Conservation (phyloP, 768 basidiomycete species). For the Auriculariales sp. region DNA sequence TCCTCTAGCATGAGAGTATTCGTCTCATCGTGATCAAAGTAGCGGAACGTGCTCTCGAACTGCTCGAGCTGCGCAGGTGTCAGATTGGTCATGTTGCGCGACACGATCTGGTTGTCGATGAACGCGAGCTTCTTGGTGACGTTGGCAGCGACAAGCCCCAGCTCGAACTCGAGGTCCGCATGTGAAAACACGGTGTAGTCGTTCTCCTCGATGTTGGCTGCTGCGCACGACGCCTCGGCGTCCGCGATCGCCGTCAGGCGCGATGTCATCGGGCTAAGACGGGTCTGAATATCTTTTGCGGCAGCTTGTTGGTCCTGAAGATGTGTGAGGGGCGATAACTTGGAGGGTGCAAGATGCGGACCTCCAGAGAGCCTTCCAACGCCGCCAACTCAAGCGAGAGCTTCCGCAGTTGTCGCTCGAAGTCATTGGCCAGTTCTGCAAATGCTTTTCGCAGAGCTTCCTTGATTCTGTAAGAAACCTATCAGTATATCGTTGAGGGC, state of each 20-base stretch:
- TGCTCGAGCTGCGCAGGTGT: slow-evolving; percentile 94
- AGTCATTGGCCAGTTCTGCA: slow-evolving; percentile 62
- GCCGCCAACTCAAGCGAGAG: slow-evolving; percentile 61
- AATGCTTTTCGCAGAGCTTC: slow-evolving; percentile 64
- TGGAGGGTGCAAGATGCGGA: slow-evolving; percentile 13
- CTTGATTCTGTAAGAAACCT: slow-evolving; percentile 47
- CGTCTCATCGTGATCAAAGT: slow-evolving; percentile 88
- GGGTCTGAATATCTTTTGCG: slow-evolving; percentile 46
- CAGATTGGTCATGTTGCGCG: slow-evolving; percentile 84
- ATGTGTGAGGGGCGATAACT: not conserved
- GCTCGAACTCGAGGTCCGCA: slow-evolving; percentile 82
- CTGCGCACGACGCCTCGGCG: slow-evolving; percentile 62
- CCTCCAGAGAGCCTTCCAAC: slow-evolving; percentile 67
- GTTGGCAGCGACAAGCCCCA: slow-evolving; percentile 66
- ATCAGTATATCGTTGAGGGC: not conserved
- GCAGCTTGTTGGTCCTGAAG: slow-evolving; percentile 59
- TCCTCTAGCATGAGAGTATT: slow-evolving; percentile 77
- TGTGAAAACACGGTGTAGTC: slow-evolving; percentile 85
- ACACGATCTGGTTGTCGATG: slow-evolving; percentile 94
- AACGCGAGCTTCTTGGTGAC: slow-evolving; percentile 87
- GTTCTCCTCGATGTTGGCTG: slow-evolving; percentile 92
- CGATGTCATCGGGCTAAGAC: slow-evolving; percentile 50
- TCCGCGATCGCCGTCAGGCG: slow-evolving; percentile 25
- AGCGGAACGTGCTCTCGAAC: slow-evolving; percentile 93
- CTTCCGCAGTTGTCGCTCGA: slow-evolving; percentile 48